Evolutionary conservation across 1,284 basidiomycete genomes (phyloP), one percentile per base, ranked within the genome.

Genomic region (Porogramme epimiltina): DNA sequence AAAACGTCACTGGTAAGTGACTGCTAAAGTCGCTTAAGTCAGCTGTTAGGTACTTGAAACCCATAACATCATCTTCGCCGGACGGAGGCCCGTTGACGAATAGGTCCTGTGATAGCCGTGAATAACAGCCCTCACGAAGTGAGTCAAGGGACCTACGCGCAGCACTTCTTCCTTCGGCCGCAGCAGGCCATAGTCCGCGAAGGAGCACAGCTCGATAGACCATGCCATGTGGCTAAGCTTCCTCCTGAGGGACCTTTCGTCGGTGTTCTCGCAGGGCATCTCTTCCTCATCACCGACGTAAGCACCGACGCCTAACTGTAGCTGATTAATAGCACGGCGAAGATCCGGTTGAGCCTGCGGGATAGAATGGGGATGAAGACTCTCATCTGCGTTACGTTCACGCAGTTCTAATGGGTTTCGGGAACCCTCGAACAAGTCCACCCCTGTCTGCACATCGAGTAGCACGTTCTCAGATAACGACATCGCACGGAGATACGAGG

Each of bases 401-500:
- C n/a, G 34, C 23, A 11, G 33, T 42, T 36, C 39, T 24, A 4
- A 8, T 24, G 8, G 9, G n/a, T 10, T 5, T 15, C 20, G 15
- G 1, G 20, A 16, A 22, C 34, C 20, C 36, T 42, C 42, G 24
- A 53, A 56, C 1, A 53, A 23, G 38, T 33, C 73, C 16, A 6
- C 34, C n/a, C 9, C 34, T 5, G n/a, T 37, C 5, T 6, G 6
- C n/a, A 18, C 34, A 16, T n/a, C 34, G 13, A 37, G 34, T 9
- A 37, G 34, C 5, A 13, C 10, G 16, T 37, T 37, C 16, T 18
- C 34, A 6, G 34, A 37, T 5, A 37, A 16, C 10, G 13, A 37
- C n/a, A 84, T 34, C 93, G 62, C n/a, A 76, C 85, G 80, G 33
- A 97, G 78, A 69, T 91, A 95, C 2, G 89, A 83, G 13, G 74